These are phyloP conservation scores for Scutellaria galericulata DNA, from an alignment of 257 asterid species.

Conservation along the genomic window DNA sequence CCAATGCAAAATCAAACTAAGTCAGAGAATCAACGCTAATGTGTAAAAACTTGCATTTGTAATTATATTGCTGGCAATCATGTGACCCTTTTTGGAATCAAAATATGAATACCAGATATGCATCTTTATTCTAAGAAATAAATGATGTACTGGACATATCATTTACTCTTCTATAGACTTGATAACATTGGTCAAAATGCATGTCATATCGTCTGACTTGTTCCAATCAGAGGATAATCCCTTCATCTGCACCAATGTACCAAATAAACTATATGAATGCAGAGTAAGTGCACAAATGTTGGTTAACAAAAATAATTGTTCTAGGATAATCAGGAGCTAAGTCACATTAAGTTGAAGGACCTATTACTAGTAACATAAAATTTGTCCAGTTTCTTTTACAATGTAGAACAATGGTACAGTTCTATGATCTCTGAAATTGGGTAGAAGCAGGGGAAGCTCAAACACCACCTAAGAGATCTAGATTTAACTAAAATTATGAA, in stretches of 20 bases:
- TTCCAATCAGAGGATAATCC: constrained; percentile 2
- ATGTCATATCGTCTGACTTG: background rate
- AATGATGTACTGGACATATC: background rate
- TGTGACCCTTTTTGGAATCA: background rate
- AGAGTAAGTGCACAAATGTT: background rate
- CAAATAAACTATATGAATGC: background rate
- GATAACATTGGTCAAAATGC: background rate
- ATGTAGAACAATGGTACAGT: background rate
- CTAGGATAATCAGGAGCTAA: background rate
- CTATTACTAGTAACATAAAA: background rate
- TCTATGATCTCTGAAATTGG: background rate
- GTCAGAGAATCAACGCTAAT: background rate
- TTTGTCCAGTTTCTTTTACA: background rate
- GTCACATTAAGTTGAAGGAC: background rate
- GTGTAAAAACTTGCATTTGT: background rate
- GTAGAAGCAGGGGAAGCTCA: background rate
- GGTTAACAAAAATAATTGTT: background rate
- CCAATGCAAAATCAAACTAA: constrained; percentile 3
- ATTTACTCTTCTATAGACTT: background rate
- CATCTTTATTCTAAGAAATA: background rate
- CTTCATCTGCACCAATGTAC: constrained; percentile 15
- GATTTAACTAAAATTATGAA: background rate
- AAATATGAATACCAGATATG: background rate
- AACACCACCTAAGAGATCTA: background rate
- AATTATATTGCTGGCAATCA: constrained; percentile 1